Conservation (phyloP, 2,329 filamentous ascomycete species). For the Colletotrichum tofieldiae region DNA sequence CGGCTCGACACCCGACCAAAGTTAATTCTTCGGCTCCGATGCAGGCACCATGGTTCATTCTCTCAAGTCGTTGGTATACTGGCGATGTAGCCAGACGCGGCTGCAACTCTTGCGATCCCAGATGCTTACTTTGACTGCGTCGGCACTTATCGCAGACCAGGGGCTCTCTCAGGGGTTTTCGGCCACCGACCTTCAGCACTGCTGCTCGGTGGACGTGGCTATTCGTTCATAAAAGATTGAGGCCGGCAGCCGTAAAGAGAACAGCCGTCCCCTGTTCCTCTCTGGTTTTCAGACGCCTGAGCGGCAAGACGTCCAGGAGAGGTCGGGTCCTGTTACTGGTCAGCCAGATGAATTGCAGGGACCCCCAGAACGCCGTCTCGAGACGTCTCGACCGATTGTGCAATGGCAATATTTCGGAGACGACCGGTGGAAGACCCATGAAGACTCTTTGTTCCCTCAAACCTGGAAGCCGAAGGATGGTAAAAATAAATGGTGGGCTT, state of each 20-base stretch:
- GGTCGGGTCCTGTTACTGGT: background rate
- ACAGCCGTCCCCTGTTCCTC: background rate
- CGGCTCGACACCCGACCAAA: constrained; percentile 12
- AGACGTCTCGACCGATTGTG: background rate
- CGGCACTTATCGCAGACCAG: background rate
- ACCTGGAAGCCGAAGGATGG: background rate
- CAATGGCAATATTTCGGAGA: background rate
- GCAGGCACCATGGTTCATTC: background rate
- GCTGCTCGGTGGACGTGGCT: background rate
- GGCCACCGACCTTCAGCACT: background rate
- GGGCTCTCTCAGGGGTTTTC: background rate
- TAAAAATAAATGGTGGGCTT: background rate
- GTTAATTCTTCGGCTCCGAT: background rate
- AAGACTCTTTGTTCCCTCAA: background rate
- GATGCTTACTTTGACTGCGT: background rate
- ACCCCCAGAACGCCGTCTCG: background rate
- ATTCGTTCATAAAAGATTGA: background rate
- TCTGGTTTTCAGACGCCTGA: too few species aligned
- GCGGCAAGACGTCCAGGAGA: background rate
- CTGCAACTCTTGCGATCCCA: background rate
- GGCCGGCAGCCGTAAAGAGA: background rate
- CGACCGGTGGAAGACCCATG: background rate
- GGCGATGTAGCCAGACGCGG: background rate
- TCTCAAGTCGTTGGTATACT: background rate
- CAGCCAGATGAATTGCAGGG: background rate